Conservation (phyloP, 768 basidiomycete species). For the Leccinum truebloodii region DNA sequence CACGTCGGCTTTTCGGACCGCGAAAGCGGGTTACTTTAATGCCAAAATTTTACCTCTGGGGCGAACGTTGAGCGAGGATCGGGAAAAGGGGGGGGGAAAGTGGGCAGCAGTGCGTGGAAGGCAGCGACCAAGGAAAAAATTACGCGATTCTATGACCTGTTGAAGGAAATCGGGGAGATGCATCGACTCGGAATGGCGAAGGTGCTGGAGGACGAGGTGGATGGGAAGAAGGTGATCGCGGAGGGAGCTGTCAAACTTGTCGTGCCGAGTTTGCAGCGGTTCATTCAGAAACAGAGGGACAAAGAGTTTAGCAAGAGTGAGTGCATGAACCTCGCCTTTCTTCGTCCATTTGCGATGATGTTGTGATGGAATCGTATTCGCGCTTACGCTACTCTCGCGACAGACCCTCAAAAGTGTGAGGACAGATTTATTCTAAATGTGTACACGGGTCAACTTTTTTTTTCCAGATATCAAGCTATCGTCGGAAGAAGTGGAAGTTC, state of each 20-base stretch:
- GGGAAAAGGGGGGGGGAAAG: slow-evolving; percentile 38
- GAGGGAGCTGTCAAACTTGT: slow-evolving; percentile 80
- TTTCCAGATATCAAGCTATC: slow-evolving; percentile 76
- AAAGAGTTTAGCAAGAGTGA: slow-evolving; percentile 86
- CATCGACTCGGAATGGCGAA: slow-evolving; percentile 56
- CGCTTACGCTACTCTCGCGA: not conserved
- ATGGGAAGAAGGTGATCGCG: slow-evolving; percentile 55
- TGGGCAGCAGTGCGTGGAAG: slow-evolving; percentile 44
- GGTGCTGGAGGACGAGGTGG: slow-evolving; percentile 70
- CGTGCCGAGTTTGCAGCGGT: slow-evolving; percentile 71
- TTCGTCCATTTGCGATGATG: not conserved
- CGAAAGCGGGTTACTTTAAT: slow-evolving; percentile 84
- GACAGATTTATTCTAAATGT: not conserved
- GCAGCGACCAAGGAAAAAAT: slow-evolving; percentile 79
- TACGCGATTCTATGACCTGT: slow-evolving; percentile 74
- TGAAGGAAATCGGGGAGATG: slow-evolving; percentile 78
- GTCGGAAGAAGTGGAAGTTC: slow-evolving; percentile 69
- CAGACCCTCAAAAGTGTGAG: slow-evolving; percentile 58
- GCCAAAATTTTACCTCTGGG: slow-evolving; percentile 79
- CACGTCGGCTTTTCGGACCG: slow-evolving; percentile 71
- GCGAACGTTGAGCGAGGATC: slow-evolving; percentile 55
- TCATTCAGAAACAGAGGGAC: slow-evolving; percentile 72
- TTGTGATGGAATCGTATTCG: not conserved
- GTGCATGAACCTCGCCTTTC: slow-evolving; percentile 23
- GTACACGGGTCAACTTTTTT: slow-evolving; percentile 13